These are phyloP conservation scores for Suillus luteus DNA, from an alignment of 768 basidiomycete species.

Conservation along the genomic window DNA sequence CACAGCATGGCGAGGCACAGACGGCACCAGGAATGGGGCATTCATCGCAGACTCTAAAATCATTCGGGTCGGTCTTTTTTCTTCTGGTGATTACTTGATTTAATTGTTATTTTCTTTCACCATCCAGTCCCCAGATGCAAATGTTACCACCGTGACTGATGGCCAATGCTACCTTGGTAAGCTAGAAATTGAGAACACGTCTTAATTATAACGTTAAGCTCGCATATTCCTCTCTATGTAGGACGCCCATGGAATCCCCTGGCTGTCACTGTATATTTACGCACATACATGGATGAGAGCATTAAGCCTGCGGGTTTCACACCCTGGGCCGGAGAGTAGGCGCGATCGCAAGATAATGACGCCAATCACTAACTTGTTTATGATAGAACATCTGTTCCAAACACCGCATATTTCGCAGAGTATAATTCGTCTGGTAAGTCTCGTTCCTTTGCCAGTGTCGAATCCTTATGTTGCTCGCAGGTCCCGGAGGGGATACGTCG, in stretches of 20 bases:
- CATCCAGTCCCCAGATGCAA: slow-evolving; percentile 58
- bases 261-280: slow-evolving; percentile 54
- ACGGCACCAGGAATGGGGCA: slow-evolving; percentile 47
- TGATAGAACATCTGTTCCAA: slow-evolving; percentile 48
- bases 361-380: not conserved
- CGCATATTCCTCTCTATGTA: slow-evolving; percentile 11
- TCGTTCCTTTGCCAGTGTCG: not conserved
- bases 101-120: not conserved
- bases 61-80: slow-evolving; percentile 47
- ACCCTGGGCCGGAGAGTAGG: slow-evolving; percentile 40
- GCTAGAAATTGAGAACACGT: not conserved
- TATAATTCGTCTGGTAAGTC: slow-evolving; percentile 49
- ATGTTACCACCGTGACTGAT: slow-evolving; percentile 45
- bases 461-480: slow-evolving; percentile 25
- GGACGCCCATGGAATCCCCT: slow-evolving; percentile 64
- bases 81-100: not conserved
- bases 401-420: slow-evolving; percentile 61
- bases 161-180: slow-evolving; percentile 54
- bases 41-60: slow-evolving; percentile 58
- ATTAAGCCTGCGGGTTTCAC: slow-evolving; percentile 53
- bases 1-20: slow-evolving; percentile 62
- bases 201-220: not conserved
- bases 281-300: slow-evolving; percentile 60
- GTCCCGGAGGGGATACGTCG: slow-evolving; percentile 51
- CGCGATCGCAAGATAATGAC: not conserved